Conservation (phyloP, 2,329 filamentous ascomycete species). For the Neonectria sp. region DNA sequence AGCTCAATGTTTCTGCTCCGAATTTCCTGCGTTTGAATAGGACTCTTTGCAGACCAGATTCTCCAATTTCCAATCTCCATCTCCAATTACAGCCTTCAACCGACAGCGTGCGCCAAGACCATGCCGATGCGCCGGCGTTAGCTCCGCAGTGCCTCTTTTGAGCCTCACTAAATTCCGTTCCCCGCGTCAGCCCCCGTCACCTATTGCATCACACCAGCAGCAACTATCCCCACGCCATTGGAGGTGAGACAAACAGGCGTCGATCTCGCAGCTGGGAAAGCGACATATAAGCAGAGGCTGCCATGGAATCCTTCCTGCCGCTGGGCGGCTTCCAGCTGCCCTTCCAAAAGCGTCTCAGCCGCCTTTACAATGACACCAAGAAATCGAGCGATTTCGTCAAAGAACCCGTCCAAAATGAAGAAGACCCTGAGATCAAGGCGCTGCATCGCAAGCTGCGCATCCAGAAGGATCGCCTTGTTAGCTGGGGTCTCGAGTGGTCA, state of each 20-base stretch:
- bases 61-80: neutral
- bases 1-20: constrained; percentile 14
- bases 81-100: neutral
- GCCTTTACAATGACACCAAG: constrained; percentile 87
- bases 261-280: neutral
- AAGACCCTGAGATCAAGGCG: constrained; percentile 79
- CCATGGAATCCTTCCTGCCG: constrained; percentile 68
- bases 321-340: constrained; percentile 68
- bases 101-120: constrained; percentile 12
- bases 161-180: constrained; percentile 26
- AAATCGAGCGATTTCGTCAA: constrained; percentile 82
- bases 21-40: constrained; percentile 26
- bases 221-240: neutral
- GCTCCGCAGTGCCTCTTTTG: constrained; percentile 19
- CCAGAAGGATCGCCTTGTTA: constrained; percentile 83
- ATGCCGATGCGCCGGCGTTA: constrained; percentile 28
- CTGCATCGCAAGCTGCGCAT: constrained; percentile 84
- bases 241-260: neutral
- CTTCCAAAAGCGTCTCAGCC: constrained; percentile 75
- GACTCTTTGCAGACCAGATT: constrained; percentile 6
- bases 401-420: constrained; percentile 72
- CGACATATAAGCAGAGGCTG: neutral
- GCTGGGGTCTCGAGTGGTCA: constrained; percentile 87
- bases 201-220: constrained; percentile 30
- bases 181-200: constrained; percentile 18